Conservation (phyloP, 1,139 yeast genomes). For the Geotrichum australiense region DNA sequence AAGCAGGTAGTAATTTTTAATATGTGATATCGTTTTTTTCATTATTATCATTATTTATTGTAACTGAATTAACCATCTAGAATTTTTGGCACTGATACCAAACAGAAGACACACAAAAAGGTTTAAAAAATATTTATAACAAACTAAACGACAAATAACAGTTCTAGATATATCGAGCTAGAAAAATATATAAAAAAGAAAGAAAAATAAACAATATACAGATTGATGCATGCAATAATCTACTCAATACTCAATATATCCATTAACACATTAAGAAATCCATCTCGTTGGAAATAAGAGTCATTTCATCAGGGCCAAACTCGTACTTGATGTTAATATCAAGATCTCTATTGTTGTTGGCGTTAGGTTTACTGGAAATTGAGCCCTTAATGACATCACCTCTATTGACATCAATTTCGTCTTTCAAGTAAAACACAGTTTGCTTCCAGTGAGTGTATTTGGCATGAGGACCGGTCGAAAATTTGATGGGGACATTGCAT, state of each 20-base stretch:
- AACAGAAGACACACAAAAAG: no score
- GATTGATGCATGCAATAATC: no score
- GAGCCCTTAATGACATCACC: conserved; percentile 72
- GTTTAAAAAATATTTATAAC: no score
- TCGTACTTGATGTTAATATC: conserved; percentile 41
- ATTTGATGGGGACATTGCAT: conserved; percentile 35
- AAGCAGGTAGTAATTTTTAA: conserved; percentile 16
- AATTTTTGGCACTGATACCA: no score
- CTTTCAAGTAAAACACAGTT: conserved; percentile 84
- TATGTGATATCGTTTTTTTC: not conserved
- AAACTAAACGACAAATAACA: no score
- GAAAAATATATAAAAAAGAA: no score
- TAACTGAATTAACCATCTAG: no score
- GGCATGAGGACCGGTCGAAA: conserved; percentile 43
- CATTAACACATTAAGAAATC: conserved; percentile 16
- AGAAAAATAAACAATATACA: no score
- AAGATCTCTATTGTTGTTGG: conserved; percentile 65
- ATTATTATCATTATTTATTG: not conserved
- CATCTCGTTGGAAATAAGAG: conserved; percentile 9
- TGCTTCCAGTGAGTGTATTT: conserved; percentile 76
- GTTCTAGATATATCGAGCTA: no score
- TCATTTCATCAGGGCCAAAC: conserved; percentile 31
- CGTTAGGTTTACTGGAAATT: conserved; percentile 71
- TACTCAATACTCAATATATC: no score
- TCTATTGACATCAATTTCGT: conserved; percentile 67